Evolutionary conservation across 2,329 filamentous ascomycete species (phyloP).

Genomic region (Sphaerulina musiva): DNA sequence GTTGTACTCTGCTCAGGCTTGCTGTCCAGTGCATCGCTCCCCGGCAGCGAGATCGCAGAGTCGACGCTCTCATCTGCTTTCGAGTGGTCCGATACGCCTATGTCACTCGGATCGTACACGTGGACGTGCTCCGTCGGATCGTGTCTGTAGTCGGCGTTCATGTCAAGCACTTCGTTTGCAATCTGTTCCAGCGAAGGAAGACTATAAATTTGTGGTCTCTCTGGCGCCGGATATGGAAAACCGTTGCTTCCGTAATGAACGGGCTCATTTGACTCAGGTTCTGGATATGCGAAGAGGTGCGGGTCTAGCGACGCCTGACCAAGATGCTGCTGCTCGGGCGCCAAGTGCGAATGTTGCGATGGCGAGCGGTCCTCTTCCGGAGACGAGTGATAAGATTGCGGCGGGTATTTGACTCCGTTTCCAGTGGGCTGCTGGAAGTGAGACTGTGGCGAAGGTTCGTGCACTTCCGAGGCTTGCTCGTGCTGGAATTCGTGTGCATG

Average conservation of each 20-base stretch:
- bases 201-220: slow-evolving; percentile 22
- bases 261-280: slow-evolving; percentile 3
- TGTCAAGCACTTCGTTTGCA: slow-evolving; percentile 33
- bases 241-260: slow-evolving; percentile 11
- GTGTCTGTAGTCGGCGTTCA: slow-evolving; percentile 28
- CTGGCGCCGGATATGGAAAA: slow-evolving; percentile 23
- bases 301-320: slow-evolving; percentile 23
- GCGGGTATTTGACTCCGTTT: slow-evolving; percentile 5
- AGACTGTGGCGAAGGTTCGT: slow-evolving; percentile 10
- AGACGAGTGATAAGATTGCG: slow-evolving; percentile 10
- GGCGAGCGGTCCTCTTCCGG: slow-evolving; percentile 9
- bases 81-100: slow-evolving; percentile 10
- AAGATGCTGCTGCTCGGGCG: slow-evolving; percentile 6
- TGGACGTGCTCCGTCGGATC: slow-evolving; percentile 15
- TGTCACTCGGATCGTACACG: slow-evolving; percentile 18
- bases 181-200: slow-evolving; percentile 34
- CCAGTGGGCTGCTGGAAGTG: slow-evolving; percentile 7
- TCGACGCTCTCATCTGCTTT: slow-evolving; percentile 29
- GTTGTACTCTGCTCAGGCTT: slow-evolving; percentile 4
- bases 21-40: slow-evolving; percentile 19
- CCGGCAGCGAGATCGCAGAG: slow-evolving; percentile 27
- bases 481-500: slow-evolving; percentile 10
- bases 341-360: slow-evolving; percentile 8
- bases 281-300: slow-evolving; percentile 14
- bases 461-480: slow-evolving; percentile 12